These are phyloP conservation scores for Penicillium verrucosum DNA, from an alignment of 2,329 filamentous ascomycete species.

Conservation along the genomic window DNA sequence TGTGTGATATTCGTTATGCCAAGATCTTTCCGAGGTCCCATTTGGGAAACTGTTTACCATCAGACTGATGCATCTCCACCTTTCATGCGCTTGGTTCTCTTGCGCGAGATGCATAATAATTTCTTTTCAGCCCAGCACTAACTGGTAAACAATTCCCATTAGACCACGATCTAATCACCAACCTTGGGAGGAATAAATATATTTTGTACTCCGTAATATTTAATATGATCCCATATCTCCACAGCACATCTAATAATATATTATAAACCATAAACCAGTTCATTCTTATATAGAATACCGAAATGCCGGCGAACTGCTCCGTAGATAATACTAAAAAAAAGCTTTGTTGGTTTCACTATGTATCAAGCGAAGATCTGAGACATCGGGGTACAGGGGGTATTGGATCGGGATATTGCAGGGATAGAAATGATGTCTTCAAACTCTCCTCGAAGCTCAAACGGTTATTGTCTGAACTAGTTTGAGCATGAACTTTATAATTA, in stretches of 20 bases:
- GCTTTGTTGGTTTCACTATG: not conserved
- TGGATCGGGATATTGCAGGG: not conserved
- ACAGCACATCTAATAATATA: not conserved
- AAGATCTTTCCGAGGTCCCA: not conserved
- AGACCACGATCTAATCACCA: not conserved
- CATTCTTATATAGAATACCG: not conserved
- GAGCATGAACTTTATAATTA: not conserved
- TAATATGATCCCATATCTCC: not conserved
- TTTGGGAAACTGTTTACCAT: not conserved
- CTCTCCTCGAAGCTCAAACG: not conserved
- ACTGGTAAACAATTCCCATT: not conserved
- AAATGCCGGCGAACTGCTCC: not conserved
- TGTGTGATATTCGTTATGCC: slow-evolving; percentile 7
- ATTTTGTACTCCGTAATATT: no score
- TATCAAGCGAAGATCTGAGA: not conserved
- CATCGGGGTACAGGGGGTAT: not conserved
- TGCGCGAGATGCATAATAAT: not conserved
- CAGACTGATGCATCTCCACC: not conserved
- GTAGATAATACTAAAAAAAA: not conserved
- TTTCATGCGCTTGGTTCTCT: not conserved
- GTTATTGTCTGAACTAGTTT: not conserved
- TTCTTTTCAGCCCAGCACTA: not conserved
- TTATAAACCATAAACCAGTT: not conserved
- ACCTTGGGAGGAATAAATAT: no score
- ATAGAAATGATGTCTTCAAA: not conserved